These are phyloP conservation scores for Insectozyma bohioensis DNA, from an alignment of 1,139 yeast genomes.

Conservation along the genomic window DNA sequence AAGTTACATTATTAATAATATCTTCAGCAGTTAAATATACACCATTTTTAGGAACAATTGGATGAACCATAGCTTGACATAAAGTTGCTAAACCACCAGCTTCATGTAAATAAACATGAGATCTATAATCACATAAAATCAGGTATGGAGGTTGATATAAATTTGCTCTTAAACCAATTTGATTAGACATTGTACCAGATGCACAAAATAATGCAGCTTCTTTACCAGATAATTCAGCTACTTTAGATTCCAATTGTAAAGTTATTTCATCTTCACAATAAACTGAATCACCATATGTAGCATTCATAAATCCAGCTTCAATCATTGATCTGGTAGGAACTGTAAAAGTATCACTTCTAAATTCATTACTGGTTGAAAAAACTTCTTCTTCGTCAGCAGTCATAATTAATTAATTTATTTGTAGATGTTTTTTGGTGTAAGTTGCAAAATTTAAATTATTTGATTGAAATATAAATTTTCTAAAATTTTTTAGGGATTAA, in stretches of 20 bases:
- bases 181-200: slow-evolving; percentile 91
- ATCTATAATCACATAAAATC: slow-evolving; percentile 78
- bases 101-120: slow-evolving; percentile 81
- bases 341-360: slow-evolving; percentile 90
- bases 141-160: slow-evolving; percentile 85
- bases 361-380: slow-evolving; percentile 49
- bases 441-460: too few species aligned
- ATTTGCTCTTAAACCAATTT: slow-evolving; percentile 78
- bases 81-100: slow-evolving; percentile 90
- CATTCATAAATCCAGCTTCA: slow-evolving; percentile 27
- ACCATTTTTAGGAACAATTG: slow-evolving; percentile 76
- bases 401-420: slow-evolving; percentile 15
- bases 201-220: slow-evolving; percentile 83
- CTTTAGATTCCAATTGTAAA: slow-evolving; percentile 58
- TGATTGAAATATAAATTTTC: too few species aligned
- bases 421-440: too few species aligned
- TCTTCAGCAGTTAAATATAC: slow-evolving; percentile 73
- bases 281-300: slow-evolving; percentile 84
- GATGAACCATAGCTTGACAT: slow-evolving; percentile 90
- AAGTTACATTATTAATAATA: slow-evolving; percentile 59
- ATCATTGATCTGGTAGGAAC: slow-evolving; percentile 81
- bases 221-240: slow-evolving; percentile 74
- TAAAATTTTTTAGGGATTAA: too few species aligned
- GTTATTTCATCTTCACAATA: slow-evolving; percentile 82
- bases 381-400: slow-evolving; percentile 22